A percentile compares a stretch with the other conserved stretches of the same genome.
Evolutionary conservation across 1,284 basidiomycete genomes (phyloP).

Genomic region (Heterobasidion occidentale): DNA sequence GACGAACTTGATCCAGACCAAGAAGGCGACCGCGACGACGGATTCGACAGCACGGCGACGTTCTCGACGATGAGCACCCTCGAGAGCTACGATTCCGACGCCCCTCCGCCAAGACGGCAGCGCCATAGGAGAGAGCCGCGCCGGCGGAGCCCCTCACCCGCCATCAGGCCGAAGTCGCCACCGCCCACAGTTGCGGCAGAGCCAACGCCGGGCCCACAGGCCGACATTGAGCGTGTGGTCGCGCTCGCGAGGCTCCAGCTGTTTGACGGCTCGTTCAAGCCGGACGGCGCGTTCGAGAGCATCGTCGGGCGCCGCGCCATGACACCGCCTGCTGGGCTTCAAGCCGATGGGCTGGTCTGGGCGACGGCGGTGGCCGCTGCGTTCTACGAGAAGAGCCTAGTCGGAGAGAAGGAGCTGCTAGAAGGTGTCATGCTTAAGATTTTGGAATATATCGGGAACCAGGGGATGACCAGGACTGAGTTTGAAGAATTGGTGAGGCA

Average conservation of each 20-base stretch:
- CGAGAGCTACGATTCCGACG: constrained; percentile 13
- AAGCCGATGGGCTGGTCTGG: constrained; percentile 24
- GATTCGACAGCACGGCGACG: constrained; percentile 22
- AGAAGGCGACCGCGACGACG: constrained; percentile 16
- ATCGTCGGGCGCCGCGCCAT: constrained; percentile 22
- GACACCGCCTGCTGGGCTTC: constrained; percentile 14
- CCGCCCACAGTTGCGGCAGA: not conserved
- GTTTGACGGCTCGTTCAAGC: constrained; percentile 39
- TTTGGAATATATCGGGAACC: constrained; percentile 19
- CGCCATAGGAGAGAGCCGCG: not conserved
- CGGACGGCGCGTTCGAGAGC: constrained; percentile 18
- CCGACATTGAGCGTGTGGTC: constrained; percentile 7
- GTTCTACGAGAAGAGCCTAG: constrained; percentile 26
- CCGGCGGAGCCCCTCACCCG: constrained; percentile 22
- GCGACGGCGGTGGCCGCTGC: constrained; percentile 32
- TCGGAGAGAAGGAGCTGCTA: constrained; percentile 25
- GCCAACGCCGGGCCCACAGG: not conserved
- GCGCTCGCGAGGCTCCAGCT: constrained; percentile 30
- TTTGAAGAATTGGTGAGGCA: not conserved
- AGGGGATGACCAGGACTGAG: not conserved
- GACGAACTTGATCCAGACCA: not conserved
- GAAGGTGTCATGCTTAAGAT: constrained; percentile 29
- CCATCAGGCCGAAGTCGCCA: constrained; percentile 8
- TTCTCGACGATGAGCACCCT: constrained; percentile 46
- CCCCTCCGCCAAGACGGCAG: not conserved